A percentile compares a stretch with the other conserved stretches of the same genome.
Conservation (phyloP, 2,329 filamentous ascomycete genomes). For the Fusarium dlaminii region DNA sequence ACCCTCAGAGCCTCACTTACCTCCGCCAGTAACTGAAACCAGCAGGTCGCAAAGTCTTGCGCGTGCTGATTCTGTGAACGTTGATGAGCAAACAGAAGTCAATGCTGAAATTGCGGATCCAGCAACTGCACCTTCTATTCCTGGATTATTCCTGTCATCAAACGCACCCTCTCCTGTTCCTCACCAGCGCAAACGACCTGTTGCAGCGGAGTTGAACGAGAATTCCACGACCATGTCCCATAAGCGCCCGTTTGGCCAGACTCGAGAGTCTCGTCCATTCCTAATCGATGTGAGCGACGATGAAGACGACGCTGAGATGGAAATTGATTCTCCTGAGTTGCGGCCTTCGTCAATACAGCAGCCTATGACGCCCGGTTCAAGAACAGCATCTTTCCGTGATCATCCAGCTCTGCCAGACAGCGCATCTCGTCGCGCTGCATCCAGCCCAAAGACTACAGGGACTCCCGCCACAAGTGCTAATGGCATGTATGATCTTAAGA, state of each 20-base stretch:
- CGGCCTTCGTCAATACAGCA: constrained; percentile 49
- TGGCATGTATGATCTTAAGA: constrained; percentile 55
- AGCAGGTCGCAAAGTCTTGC: constrained; percentile 5
- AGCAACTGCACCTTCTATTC: constrained; percentile 44
- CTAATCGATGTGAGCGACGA: constrained; percentile 88
- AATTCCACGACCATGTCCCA: constrained; percentile 51
- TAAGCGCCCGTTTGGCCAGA: constrained; percentile 72
- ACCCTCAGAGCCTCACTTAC: background rate
- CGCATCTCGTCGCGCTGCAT: constrained; percentile 50
- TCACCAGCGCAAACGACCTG: constrained; percentile 53
- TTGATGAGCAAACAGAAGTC: constrained; percentile 4
- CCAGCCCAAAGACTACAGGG: constrained; percentile 51
- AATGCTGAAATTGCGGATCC: constrained; percentile 16
- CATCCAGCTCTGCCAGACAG: constrained; percentile 57
- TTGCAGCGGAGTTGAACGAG: constrained; percentile 77
- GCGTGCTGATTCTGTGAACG: background rate
- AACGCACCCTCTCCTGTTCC: constrained; percentile 35
- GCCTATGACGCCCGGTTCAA: constrained; percentile 46
- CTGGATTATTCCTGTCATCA: constrained; percentile 50
- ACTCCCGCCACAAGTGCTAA: constrained; percentile 52
- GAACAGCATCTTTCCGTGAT: constrained; percentile 53
- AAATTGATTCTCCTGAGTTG: constrained; percentile 66
- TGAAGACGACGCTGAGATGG: constrained; percentile 73
- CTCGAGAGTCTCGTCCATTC: constrained; percentile 68
- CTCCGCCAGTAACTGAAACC: background rate